These are phyloP conservation scores for Peronosclerospora sorghi DNA, from an alignment of 352 stramenopile genomes.

Conservation along the genomic window DNA sequence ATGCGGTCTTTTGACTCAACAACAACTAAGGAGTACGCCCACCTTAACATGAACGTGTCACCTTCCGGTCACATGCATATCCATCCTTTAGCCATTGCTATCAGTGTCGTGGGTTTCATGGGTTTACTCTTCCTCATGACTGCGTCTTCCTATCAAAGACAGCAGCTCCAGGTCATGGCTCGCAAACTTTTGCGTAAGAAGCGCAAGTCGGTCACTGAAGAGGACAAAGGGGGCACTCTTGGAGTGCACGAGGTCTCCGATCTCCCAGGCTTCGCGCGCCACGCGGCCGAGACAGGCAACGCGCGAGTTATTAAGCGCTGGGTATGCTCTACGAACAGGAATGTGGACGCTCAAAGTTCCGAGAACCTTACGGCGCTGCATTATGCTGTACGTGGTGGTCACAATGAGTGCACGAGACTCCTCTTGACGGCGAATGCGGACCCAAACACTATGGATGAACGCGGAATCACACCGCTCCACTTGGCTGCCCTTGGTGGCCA, in stretches of 20 bases:
- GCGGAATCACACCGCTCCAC: slow-evolving; percentile 63
- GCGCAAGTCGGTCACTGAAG: slow-evolving; percentile 28
- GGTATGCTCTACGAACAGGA: slow-evolving; percentile 53
- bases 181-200: slow-evolving; percentile 69
- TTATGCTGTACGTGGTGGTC: slow-evolving; percentile 56
- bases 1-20: slow-evolving; percentile 21
- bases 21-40: slow-evolving; percentile 15
- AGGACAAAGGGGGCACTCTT: slow-evolving; percentile 15
- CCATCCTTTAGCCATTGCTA: slow-evolving; percentile 53
- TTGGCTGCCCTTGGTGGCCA: slow-evolving; percentile 58
- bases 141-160: slow-evolving; percentile 67
- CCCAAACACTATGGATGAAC: slow-evolving; percentile 63
- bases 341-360: slow-evolving; percentile 52
- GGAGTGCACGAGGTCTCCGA: slow-evolving; percentile 19
- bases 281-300: slow-evolving; percentile 64
- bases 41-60: slow-evolving; percentile 14
- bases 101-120: slow-evolving; percentile 51
- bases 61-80: slow-evolving; percentile 19
- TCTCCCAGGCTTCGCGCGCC: slow-evolving; percentile 51
- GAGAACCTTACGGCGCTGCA: slow-evolving; percentile 79
- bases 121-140: slow-evolving; percentile 51
- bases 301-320: slow-evolving; percentile 72
- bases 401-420: slow-evolving; percentile 69
- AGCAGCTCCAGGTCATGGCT: slow-evolving; percentile 71
- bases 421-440: slow-evolving; percentile 49